Evolutionary conservation across 768 basidiomycete genomes (phyloP), one percentile per base, ranked within the genome.

Genomic region (Lentinula lateritia): DNA sequence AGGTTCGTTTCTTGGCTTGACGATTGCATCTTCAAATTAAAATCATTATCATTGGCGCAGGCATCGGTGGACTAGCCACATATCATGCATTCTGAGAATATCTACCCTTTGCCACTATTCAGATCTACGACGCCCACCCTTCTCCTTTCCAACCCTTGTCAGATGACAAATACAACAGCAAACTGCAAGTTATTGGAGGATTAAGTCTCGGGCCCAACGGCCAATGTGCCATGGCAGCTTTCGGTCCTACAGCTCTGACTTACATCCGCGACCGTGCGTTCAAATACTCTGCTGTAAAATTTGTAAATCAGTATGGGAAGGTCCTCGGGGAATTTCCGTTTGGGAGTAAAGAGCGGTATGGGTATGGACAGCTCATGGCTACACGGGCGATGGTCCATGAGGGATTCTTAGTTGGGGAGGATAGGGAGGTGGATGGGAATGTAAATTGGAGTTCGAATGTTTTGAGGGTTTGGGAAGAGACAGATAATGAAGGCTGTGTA

Each of bases 41-140:
- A 41, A 58, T 58, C 45, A 58, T 58, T 23, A 58, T 58, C 8
- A 58, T 58, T 18, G 56, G 56, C 42, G 56, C 42, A 43, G 56
- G 56, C 18, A 18, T 58, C 9, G 56, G 56, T 18, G 56, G 56
- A 10, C 56, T 58, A 3, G 56, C 56, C 15, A 58, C 56, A 23
- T 46, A 58, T n/a, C 56, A 58, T 15, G 56, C 56, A 32, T 18
- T 58, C 13, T 42, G 56, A 23, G 45, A 58, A 58, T 16, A 58
- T 42, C 56, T 58, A 15, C 41, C 56, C 45, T 32, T 9, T 18
- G 56, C 56, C 38, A 58, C 23, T 12, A 12, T 58, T 9, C 42
- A 58, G 9, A 35, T 58, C 18, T 58, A 58, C 42, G 56, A 58
- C 16, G 56, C n/a, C 13, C 45, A 58, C n/a, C 56, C 56, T 34